phyloP scores from a whole-genome alignment of 805 yeast species.

The Metschnikowia cubensis region DNA sequence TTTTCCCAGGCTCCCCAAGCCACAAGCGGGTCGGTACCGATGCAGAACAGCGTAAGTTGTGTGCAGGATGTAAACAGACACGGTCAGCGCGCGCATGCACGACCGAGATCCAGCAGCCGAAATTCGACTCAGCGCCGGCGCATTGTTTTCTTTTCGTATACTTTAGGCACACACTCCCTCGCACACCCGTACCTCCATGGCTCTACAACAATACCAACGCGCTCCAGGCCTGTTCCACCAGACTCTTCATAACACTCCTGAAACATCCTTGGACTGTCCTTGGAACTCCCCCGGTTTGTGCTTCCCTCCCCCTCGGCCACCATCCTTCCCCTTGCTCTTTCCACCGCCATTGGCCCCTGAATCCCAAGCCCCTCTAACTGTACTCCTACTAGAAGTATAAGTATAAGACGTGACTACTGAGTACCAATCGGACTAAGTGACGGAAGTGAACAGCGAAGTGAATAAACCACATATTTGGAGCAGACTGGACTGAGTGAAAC shows the following conservation, averaged over 20 bases:
- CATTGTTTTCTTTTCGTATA: slow-evolving; percentile 15
- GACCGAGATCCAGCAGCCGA: slow-evolving; percentile 1
- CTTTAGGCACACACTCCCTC: slow-evolving; percentile 5
- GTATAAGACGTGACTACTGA: too few relatives aligned
- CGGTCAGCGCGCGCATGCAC: slow-evolving; percentile 11
- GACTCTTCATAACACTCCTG: not conserved
- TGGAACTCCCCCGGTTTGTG: not conserved
- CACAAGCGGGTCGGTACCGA: too few relatives aligned
- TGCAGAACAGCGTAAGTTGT: not conserved
- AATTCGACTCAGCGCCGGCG: not conserved
- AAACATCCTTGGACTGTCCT: not conserved
- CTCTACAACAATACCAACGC: slow-evolving; percentile 4
- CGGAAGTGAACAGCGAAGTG: too few relatives aligned
- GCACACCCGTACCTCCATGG: slow-evolving; percentile 1
- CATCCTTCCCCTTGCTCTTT: not conserved
- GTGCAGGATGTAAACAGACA: slow-evolving; percentile 15
- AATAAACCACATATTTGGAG: too few relatives aligned
- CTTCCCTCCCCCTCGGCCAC: not conserved
- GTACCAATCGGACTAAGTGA: too few relatives aligned
- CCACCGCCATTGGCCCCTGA: not conserved
- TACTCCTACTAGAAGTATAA: too few relatives aligned
- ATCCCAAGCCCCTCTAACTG: too few relatives aligned
- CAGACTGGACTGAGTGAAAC: too few relatives aligned
- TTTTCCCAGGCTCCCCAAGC: too few relatives aligned
- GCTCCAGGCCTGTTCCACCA: not conserved